Conservation (phyloP, 768 basidiomycete genomes). For the Imleria badia region DNA sequence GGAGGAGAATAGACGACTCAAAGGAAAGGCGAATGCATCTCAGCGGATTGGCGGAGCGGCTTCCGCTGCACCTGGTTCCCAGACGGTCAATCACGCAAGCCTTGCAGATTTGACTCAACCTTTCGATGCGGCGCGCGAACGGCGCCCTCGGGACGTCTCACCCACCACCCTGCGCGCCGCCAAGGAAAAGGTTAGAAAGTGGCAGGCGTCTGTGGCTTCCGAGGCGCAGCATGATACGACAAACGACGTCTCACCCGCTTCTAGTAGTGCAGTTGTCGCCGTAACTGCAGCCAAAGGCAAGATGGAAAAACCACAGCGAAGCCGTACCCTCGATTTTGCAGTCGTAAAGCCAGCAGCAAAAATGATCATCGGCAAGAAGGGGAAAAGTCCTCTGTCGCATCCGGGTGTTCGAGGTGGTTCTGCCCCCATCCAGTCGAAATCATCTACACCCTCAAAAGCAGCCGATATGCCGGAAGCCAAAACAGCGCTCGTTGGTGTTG, state of each 20-base stretch:
- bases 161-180: conserved; percentile 28
- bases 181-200: conserved; percentile 36
- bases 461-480: neutral
- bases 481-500: neutral
- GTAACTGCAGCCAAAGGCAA: conserved; percentile 16
- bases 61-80: conserved; percentile 6
- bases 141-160: conserved; percentile 17
- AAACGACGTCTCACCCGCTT: neutral
- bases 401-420: conserved; percentile 3
- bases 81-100: neutral
- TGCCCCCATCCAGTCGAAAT: conserved; percentile 9
- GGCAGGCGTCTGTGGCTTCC: conserved; percentile 33
- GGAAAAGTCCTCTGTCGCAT: conserved; percentile 5
- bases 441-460: conserved; percentile 10
- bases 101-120: neutral
- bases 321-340: conserved; percentile 39
- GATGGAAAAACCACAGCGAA: conserved; percentile 14
- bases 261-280: conserved; percentile 1
- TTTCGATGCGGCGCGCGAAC: conserved; percentile 2
- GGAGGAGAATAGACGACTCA: conserved; percentile 18
- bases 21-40: conserved; percentile 13
- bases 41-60: conserved; percentile 1
- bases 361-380: conserved; percentile 24
- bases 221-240: conserved; percentile 14
- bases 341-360: conserved; percentile 41